Percentiles rank a stretch among this genome's conserved stretches.
phyloP scores from a whole-genome alignment of 257 asterid species.

The Euphrasia confusa region DNA sequence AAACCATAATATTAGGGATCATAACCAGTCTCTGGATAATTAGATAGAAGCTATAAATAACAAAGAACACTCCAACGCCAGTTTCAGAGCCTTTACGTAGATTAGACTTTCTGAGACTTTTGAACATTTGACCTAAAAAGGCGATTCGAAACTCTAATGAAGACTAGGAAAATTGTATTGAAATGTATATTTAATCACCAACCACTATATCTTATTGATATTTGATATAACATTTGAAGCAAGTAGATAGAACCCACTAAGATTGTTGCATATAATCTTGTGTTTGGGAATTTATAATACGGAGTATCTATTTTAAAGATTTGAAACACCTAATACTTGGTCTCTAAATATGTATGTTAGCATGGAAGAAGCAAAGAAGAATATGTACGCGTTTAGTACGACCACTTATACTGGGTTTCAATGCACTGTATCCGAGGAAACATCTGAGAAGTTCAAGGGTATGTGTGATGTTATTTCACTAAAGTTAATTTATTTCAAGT shows the following conservation, averaged over 20 bases:
- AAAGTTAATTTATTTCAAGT: not conserved
- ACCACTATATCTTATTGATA: conserved; percentile 6
- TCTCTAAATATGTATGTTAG: conserved; percentile 34
- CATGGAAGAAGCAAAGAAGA: conserved; percentile 98
- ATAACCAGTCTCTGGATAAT: not conserved
- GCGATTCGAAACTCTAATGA: too few relatives aligned
- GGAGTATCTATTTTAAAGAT: not conserved
- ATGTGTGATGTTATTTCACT: conserved; percentile 19
- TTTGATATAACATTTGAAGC: conserved; percentile 8
- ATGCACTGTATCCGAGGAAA: conserved; percentile 95
- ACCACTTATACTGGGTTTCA: conserved; percentile 97
- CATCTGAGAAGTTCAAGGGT: conserved; percentile 97
- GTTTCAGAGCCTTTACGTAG: too few relatives aligned
- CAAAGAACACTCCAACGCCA: too few relatives aligned
- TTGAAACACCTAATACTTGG: conserved; percentile 15
- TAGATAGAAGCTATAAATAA: too few relatives aligned
- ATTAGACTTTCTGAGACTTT: too few relatives aligned
- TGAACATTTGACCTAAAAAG: not conserved
- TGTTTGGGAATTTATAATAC: not conserved
- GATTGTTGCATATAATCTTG: conserved; percentile 14
- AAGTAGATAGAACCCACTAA: not conserved
- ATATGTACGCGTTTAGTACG: conserved; percentile 97
- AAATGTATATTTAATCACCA: conserved; percentile 1
- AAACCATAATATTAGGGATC: not conserved
- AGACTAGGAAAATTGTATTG: not conserved